Percentiles rank a stretch among this genome's conserved stretches.
Evolutionary conservation across 768 basidiomycete species (phyloP).

Genomic region (Gyrodon lividus): DNA sequence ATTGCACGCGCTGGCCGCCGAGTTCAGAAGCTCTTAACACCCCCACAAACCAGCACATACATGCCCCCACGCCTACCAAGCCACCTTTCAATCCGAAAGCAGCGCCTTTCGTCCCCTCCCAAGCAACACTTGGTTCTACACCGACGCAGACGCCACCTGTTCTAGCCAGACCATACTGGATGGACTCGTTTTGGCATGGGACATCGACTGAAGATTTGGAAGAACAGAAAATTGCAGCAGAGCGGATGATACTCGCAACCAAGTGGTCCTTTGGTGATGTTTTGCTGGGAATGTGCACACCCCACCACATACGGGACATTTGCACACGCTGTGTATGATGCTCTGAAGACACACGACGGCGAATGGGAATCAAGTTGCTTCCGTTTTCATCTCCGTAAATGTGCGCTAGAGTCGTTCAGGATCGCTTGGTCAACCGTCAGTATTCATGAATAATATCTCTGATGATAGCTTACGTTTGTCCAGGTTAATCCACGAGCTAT

Average conservation of each 20-base stretch:
- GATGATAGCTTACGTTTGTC: not conserved
- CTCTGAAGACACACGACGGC: constrained; percentile 13
- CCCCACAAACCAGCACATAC: not conserved
- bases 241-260: not conserved
- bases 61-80: not conserved
- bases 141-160: not conserved
- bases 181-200: not conserved
- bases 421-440: constrained; percentile 28
- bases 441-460: not conserved
- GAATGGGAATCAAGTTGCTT: constrained; percentile 25
- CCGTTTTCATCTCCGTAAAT: constrained; percentile 24
- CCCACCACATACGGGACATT: constrained; percentile 14
- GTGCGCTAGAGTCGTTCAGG: constrained; percentile 24
- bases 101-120: constrained; percentile 8
- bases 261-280: constrained; percentile 14
- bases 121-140: not conserved
- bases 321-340: constrained; percentile 22
- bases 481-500: constrained; percentile 18
- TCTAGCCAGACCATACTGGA: not conserved
- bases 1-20: not conserved
- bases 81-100: constrained; percentile 4
- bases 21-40: not conserved
- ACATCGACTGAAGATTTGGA: not conserved
- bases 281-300: constrained; percentile 24
- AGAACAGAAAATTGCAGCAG: not conserved